phyloP scores from a whole-genome alignment of 176 grass and related monocot species.

The Eleusine indica region DNA sequence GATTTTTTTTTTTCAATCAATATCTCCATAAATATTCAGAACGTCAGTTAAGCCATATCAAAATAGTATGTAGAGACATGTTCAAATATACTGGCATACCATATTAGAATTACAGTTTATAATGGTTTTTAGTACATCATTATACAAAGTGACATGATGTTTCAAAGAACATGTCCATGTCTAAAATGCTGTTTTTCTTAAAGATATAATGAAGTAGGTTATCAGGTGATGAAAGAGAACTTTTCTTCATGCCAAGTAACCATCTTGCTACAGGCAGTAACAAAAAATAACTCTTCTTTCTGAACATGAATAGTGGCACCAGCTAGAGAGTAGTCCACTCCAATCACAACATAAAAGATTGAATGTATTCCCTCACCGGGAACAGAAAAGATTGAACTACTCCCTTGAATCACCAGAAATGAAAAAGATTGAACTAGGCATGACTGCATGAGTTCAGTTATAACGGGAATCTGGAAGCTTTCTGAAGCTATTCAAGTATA shows the following conservation, averaged over 20 bases:
- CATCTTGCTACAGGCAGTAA: neutral
- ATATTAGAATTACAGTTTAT: neutral
- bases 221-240: neutral
- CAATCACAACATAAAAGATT: neutral
- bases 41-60: neutral
- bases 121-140: neutral
- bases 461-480: too few relatives aligned
- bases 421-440: too few relatives aligned
- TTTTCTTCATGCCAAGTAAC: neutral
- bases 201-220: neutral
- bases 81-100: neutral
- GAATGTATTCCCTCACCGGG: neutral
- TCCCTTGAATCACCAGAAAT: too few relatives aligned
- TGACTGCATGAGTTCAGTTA: too few relatives aligned
- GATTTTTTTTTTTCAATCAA: neutral
- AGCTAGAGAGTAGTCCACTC: neutral
- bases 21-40: neutral
- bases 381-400: neutral
- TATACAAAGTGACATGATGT: neutral
- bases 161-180: neutral
- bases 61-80: neutral
- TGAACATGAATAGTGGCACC: neutral
- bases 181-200: neutral
- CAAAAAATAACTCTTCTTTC: neutral
- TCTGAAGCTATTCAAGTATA: too few relatives aligned